These are phyloP conservation scores for Danielozyma ontarioensis DNA, from an alignment of 805 yeast species.

Conservation along the genomic window DNA sequence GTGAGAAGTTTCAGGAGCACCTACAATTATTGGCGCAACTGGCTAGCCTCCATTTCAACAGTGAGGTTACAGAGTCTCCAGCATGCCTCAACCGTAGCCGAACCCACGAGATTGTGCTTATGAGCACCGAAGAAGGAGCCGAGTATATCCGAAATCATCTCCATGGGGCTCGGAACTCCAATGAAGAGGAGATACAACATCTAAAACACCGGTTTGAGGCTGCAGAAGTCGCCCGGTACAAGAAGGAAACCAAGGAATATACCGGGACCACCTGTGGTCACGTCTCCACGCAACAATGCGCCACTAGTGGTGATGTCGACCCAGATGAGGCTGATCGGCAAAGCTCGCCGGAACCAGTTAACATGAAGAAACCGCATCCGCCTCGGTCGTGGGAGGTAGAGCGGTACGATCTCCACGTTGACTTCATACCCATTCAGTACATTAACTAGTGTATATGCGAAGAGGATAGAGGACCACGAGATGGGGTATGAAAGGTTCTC, in stretches of 20 bases:
- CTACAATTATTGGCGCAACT: conserved; percentile 24
- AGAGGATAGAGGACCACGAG: conserved; percentile 39
- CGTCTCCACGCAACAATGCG: too few species aligned
- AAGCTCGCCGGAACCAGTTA: conserved; percentile 3
- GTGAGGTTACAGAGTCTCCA: conserved; percentile 33
- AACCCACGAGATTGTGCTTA: conserved; percentile 40
- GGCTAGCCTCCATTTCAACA: conserved; percentile 8
- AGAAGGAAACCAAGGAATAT: conserved; percentile 10
- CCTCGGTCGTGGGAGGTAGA: conserved; percentile 8
- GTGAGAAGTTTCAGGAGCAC: conserved; percentile 34
- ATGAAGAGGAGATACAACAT: conserved; percentile 16
- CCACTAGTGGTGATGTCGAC: too few species aligned
- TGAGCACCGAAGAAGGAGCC: conserved; percentile 38
- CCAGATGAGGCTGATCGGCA: conserved; percentile 7
- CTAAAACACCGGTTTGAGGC: conserved; percentile 11
- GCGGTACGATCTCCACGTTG: conserved; percentile 30
- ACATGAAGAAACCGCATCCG: conserved; percentile 16
- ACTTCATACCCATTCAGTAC: conserved; percentile 42
- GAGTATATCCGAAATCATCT: conserved; percentile 25
- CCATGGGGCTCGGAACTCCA: conserved; percentile 32
- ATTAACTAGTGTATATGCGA: conserved; percentile 43
- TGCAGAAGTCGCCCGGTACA: conserved; percentile 16
- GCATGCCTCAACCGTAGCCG: conserved; percentile 41
- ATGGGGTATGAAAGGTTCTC: conserved; percentile 42
- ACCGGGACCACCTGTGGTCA: too few species aligned